Evolutionary conservation across 2,329 filamentous ascomycete species (phyloP).

Genomic region (Pseudocercospora vitis): DNA sequence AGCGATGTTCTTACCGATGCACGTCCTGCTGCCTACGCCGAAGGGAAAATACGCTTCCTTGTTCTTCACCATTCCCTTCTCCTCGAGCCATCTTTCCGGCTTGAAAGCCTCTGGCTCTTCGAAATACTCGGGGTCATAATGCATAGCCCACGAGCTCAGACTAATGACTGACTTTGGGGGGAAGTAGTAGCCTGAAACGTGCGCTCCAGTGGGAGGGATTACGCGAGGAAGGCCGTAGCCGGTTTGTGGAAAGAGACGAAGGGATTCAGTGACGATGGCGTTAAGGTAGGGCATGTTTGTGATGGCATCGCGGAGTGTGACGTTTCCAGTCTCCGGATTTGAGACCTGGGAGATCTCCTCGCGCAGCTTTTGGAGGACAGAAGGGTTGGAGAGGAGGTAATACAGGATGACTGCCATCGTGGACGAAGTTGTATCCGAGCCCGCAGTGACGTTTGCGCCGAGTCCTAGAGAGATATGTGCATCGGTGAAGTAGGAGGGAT

Average conservation of each 20-base stretch:
- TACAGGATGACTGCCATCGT: constrained; percentile 37
- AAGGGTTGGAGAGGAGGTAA: constrained; percentile 32
- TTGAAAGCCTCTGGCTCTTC: constrained; percentile 40
- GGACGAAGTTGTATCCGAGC: constrained; percentile 39
- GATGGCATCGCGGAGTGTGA: constrained; percentile 7
- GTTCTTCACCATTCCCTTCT: constrained; percentile 2
- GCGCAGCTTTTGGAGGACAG: constrained; percentile 28
- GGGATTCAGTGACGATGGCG: constrained; percentile 24
- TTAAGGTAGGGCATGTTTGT: constrained; percentile 13
- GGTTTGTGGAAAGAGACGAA: constrained; percentile 27
- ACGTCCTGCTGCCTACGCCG: constrained; percentile 14
- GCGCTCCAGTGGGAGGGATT: constrained; percentile 16
- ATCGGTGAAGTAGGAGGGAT: constrained; percentile 40
- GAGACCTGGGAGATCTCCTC: constrained; percentile 6
- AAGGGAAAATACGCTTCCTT: constrained; percentile 16
- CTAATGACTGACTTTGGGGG: constrained; percentile 48
- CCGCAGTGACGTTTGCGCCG: constrained; percentile 25
- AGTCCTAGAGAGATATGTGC: constrained; percentile 39
- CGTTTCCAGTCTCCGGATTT: neutral
- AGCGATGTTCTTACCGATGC: constrained; percentile 18
- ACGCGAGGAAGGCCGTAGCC: constrained; percentile 19
- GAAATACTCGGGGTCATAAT: constrained; percentile 42
- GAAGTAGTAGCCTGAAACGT: constrained; percentile 38
- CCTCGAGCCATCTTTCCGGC: constrained; percentile 48
- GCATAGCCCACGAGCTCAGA: constrained; percentile 45